These are phyloP conservation scores for Thamnidium elegans DNA, from an alignment of 192 early-diverging fungal species.

Conservation along the genomic window DNA sequence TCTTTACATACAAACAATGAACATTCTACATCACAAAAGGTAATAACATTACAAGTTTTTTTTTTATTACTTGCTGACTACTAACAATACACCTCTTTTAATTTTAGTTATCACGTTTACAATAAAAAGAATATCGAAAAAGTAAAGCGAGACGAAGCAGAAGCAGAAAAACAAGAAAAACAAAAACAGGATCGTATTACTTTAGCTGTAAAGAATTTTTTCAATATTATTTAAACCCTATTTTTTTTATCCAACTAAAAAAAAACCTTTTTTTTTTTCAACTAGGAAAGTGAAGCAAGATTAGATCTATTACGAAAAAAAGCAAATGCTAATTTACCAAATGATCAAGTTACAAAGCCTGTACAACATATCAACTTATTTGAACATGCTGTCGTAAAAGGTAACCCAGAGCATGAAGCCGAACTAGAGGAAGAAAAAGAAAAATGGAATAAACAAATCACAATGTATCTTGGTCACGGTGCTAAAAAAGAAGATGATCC, in stretches of 20 bases:
- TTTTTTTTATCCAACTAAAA: not conserved
- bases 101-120: slow-evolving; percentile 71
- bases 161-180: slow-evolving; percentile 57
- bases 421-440: slow-evolving; percentile 53
- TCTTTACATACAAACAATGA: slow-evolving; percentile 35
- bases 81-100: not conserved
- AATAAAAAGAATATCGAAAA: slow-evolving; percentile 66
- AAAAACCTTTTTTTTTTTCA: not conserved
- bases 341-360: not conserved
- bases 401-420: slow-evolving; percentile 55
- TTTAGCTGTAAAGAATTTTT: slow-evolving; percentile 46
- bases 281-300: slow-evolving; percentile 63
- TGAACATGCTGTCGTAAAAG: not conserved
- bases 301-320: slow-evolving; percentile 49
- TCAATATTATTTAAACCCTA: too few species aligned
- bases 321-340: slow-evolving; percentile 31
- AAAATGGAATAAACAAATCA: slow-evolving; percentile 54
- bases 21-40: slow-evolving; percentile 71
- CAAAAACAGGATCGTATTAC: slow-evolving; percentile 44
- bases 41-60: slow-evolving; percentile 12
- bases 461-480: slow-evolving; percentile 64
- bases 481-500: slow-evolving; percentile 32
- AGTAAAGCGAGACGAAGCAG: slow-evolving; percentile 66
- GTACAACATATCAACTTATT: not conserved
- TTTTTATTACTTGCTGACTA: not conserved